A percentile compares a stretch with the other conserved stretches of the same genome.
Conservation (phyloP, 768 basidiomycete species). For the Hemileccinum rubropunctum region DNA sequence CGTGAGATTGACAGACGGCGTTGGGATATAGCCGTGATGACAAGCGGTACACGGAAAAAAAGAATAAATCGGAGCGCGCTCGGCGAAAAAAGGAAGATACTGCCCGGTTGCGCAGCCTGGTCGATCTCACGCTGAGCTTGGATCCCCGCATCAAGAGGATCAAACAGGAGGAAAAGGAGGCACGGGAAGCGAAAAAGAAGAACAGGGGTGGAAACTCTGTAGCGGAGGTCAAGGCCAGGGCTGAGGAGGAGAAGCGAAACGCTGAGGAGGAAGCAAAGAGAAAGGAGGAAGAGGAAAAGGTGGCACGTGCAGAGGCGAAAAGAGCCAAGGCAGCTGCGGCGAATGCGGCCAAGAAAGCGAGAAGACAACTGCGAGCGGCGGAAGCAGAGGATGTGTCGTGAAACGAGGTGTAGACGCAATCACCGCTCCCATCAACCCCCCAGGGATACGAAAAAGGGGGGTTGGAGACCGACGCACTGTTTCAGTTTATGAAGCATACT, state of each 20-base stretch:
- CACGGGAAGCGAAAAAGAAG: constrained; percentile 88
- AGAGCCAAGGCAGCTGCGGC: constrained; percentile 84
- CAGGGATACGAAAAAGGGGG: background rate
- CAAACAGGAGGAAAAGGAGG: constrained; percentile 95
- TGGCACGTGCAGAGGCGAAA: constrained; percentile 70
- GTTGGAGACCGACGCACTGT: background rate
- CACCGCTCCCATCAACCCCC: background rate
- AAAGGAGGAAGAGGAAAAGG: constrained; percentile 84
- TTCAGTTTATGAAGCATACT: background rate
- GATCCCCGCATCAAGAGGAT: constrained; percentile 98
- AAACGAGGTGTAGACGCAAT: background rate
- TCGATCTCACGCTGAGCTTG: constrained; percentile 77
- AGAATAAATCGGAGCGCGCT: constrained; percentile 97
- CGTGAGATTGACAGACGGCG: constrained; percentile 8
- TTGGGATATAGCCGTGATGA: constrained; percentile 77
- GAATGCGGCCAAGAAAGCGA: constrained; percentile 88
- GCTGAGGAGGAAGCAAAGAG: constrained; percentile 69
- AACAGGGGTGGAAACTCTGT: constrained; percentile 39
- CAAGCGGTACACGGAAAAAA: constrained; percentile 98
- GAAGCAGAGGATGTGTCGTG: constrained; percentile 32
- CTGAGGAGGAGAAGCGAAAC: constrained; percentile 57
- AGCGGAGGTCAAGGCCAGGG: constrained; percentile 49
- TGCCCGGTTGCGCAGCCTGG: constrained; percentile 79
- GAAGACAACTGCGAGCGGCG: constrained; percentile 57
- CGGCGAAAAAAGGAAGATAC: constrained; percentile 97